These are phyloP conservation scores for Drosera capensis DNA, from an alignment of 148 eudicot species.

Conservation along the genomic window DNA sequence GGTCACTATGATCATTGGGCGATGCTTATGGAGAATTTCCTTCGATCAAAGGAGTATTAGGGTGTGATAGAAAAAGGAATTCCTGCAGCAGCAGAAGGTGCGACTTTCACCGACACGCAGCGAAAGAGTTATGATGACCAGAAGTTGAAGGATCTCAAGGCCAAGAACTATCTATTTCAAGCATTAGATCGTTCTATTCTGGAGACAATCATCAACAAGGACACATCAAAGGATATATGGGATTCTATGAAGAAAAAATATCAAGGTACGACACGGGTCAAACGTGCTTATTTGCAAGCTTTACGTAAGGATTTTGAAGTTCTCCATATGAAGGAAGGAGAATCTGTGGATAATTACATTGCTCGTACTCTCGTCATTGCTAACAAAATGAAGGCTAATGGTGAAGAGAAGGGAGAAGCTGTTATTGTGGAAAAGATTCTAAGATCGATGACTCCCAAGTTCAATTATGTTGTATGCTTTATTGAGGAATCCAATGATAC, in stretches of 20 bases:
- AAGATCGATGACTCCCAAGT: background rate
- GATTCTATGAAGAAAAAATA: constrained; percentile 1
- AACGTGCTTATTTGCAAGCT: background rate
- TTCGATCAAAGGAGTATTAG: too few species aligned
- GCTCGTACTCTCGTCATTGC: too few species aligned
- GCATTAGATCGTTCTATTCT: background rate
- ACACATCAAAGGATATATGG: background rate
- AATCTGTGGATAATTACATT: background rate
- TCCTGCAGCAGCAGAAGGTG: too few species aligned
- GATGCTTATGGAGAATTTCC: too few species aligned
- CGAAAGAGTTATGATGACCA: background rate
- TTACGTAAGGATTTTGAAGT: background rate
- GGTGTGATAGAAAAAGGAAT: too few species aligned
- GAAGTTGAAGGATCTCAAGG: background rate
- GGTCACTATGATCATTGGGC: too few species aligned
- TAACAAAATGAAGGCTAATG: too few species aligned
- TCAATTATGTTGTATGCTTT: constrained; percentile 1
- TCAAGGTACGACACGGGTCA: background rate
- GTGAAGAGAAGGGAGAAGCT: background rate
- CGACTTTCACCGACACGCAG: too few species aligned
- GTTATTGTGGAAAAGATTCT: too few species aligned
- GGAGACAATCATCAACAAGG: background rate
- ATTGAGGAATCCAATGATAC: constrained; percentile 13
- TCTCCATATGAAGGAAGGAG: background rate
- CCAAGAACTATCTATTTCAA: background rate